A percentile compares a stretch with the other conserved stretches of the same genome.
phyloP scores from a whole-genome alignment of 495 filamentous ascomycete genomes.

The Podospora fimiseda region DNA sequence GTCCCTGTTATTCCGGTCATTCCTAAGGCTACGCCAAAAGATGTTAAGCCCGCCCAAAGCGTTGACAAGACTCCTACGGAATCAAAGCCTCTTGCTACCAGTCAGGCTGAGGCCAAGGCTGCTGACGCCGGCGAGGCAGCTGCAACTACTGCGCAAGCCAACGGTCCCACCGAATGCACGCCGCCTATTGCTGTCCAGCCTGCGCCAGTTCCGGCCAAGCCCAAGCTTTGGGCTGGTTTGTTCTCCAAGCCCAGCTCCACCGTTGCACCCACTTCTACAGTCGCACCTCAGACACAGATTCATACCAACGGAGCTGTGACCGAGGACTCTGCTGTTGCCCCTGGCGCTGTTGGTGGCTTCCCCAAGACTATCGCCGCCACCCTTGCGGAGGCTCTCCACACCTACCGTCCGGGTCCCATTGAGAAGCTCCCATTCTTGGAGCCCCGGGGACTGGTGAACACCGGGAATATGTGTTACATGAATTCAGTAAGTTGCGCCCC shows the following conservation, averaged over 20 bases:
- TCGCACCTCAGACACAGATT: constrained; percentile 18
- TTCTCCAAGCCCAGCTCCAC: constrained; percentile 50
- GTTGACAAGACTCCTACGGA: constrained; percentile 20
- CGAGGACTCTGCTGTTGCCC: constrained; percentile 9
- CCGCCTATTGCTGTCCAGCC: constrained; percentile 28
- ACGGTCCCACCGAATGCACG: constrained; percentile 14
- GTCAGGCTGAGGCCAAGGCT: constrained; percentile 30
- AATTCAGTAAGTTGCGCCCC: constrained; percentile 70
- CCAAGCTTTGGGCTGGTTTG: constrained; percentile 75
- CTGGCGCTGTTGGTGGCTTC: constrained; percentile 25
- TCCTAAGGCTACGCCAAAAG: constrained; percentile 46
- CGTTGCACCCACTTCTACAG: constrained; percentile 20
- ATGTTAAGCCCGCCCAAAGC: constrained; percentile 34
- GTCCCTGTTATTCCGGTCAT: constrained; percentile 50
- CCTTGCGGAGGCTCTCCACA: constrained; percentile 64
- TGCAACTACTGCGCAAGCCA: constrained; percentile 15
- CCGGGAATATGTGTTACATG: constrained; percentile 99
- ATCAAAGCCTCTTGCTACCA: constrained; percentile 16
- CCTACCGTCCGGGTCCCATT: constrained; percentile 53
- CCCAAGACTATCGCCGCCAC: constrained; percentile 56
- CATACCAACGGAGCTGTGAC: constrained; percentile 19
- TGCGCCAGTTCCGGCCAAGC: constrained; percentile 40
- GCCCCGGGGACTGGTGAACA: constrained; percentile 92
- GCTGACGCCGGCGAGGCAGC: constrained; percentile 21
- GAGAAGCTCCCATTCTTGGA: constrained; percentile 78